A percentile compares a stretch with the other conserved stretches of the same genome.
phyloP scores from a whole-genome alignment of 2,329 filamentous ascomycete species.

The Ophiobolus disseminans region DNA sequence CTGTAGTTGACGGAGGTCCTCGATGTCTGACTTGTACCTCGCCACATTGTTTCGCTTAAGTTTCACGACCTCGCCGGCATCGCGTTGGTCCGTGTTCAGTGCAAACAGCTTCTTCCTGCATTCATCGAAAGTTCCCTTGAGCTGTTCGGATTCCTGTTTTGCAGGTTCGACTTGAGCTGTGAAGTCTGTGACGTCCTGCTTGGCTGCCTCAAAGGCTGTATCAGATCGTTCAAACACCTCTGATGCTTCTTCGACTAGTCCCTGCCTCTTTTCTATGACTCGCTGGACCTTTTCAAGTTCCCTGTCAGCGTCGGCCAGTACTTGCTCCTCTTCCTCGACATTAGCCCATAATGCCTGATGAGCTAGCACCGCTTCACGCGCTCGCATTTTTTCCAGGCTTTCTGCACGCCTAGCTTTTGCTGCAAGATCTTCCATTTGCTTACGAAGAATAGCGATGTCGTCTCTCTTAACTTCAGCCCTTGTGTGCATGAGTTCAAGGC shows the following conservation, averaged over 20 bases:
- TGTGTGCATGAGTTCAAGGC: slow-evolving; percentile 72
- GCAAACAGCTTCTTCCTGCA: slow-evolving; percentile 62
- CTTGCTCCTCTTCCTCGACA: slow-evolving; percentile 75
- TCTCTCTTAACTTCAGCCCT: slow-evolving; percentile 68
- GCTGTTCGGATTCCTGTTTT: slow-evolving; percentile 56
- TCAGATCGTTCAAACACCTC: slow-evolving; percentile 54
- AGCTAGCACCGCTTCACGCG: slow-evolving; percentile 64
- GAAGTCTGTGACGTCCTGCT: slow-evolving; percentile 41
- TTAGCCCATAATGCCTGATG: slow-evolving; percentile 86
- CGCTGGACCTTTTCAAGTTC: slow-evolving; percentile 48
- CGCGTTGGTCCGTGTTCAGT: slow-evolving; percentile 66
- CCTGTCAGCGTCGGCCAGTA: slow-evolving; percentile 33
- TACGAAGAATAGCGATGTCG: slow-evolving; percentile 68
- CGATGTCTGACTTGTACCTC: slow-evolving; percentile 55
- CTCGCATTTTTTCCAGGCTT: slow-evolving; percentile 70
- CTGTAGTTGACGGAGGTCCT: slow-evolving; percentile 67
- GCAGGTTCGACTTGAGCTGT: slow-evolving; percentile 51
- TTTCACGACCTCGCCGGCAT: slow-evolving; percentile 67
- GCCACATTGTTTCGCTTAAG: slow-evolving; percentile 55
- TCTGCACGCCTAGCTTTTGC: slow-evolving; percentile 70
- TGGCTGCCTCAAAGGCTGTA: slow-evolving; percentile 47
- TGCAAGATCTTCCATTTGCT: slow-evolving; percentile 66
- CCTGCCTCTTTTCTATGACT: slow-evolving; percentile 58
- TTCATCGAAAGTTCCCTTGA: slow-evolving; percentile 61
- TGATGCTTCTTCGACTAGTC: slow-evolving; percentile 53